Evolutionary conservation across 1,284 basidiomycete species (phyloP).

Genomic region (Golubevia sp.): DNA sequence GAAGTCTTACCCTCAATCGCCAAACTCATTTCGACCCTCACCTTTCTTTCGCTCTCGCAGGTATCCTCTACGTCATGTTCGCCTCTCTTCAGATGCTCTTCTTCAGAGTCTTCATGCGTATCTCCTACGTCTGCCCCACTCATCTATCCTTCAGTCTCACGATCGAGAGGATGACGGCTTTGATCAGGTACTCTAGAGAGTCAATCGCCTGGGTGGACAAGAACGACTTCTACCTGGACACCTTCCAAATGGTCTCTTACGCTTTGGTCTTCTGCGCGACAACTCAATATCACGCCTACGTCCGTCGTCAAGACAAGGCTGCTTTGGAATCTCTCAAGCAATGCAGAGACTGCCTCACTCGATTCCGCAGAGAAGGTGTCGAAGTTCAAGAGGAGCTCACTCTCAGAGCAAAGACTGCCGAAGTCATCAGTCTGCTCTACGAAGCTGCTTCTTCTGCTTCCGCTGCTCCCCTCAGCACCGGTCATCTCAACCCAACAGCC

Average conservation of each 20-base stretch:
- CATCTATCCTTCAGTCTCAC: conserved; percentile 50
- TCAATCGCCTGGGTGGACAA: conserved; percentile 46
- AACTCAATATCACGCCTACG: conserved; percentile 46
- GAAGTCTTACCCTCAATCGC: not conserved
- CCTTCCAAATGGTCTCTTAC: conserved; percentile 45
- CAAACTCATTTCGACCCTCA: not conserved
- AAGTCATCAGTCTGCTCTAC: conserved; percentile 87
- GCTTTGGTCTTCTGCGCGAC: conserved; percentile 52
- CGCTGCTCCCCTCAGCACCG: conserved; percentile 24
- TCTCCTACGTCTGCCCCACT: conserved; percentile 51
- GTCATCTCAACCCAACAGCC: conserved; percentile 63
- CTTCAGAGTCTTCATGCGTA: conserved; percentile 54
- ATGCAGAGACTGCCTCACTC: conserved; percentile 17
- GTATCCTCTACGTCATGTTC: conserved; percentile 42
- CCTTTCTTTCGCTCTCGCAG: conserved; percentile 13
- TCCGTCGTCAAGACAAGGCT: conserved; percentile 37
- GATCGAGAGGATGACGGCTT: conserved; percentile 46
- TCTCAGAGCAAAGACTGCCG: conserved; percentile 81
- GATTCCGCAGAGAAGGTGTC: conserved; percentile 30
- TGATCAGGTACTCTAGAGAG: conserved; percentile 38
- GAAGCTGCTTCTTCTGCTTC: conserved; percentile 66
- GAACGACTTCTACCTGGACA: conserved; percentile 49
- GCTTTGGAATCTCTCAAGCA: conserved; percentile 22
- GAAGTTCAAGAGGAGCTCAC: conserved; percentile 66
- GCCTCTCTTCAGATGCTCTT: conserved; percentile 49